Base-by-base conservation (phyloP, 805 yeast genomes). In the Debaryomyces maramus region DNA sequence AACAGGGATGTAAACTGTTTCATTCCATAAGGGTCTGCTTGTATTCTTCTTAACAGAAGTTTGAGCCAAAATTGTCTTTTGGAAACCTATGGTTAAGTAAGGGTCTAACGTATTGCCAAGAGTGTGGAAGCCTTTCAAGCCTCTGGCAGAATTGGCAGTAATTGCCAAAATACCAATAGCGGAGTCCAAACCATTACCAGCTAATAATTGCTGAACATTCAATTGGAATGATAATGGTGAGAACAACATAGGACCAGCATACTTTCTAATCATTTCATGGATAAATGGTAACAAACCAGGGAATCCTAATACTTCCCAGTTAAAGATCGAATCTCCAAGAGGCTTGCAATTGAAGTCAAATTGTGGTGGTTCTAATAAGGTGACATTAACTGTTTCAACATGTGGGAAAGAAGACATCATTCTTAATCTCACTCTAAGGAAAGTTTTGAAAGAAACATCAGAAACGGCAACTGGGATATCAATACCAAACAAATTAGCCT, bases 341-440 rank as follows among this genome's bases (percentile, higher is more conserved):
- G 66, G 32, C 49, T 77, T 82, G 32, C 88, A 75, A 40, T 80
- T 77, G 60, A 90, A 93, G 63, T 95, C 99, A 61, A 91, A 79
- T 49, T 83, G 77, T 6, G 98, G 97, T 26, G 93, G 83, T 43
- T 88, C 91, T 64, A 89, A 70, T 49, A 95, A 67, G 13, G 96
- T 83, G 21, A 93, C 78, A 56, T 85, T 90, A 16, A 89, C 82
- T 1, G 97, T 90, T 61, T 93, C 95, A 45, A 93, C 73, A 65
- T 93, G 98, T 3, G 99, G 99, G 64, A 85, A 89, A 7, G 87
- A 74, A 3, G 88, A 63, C 85, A 88, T 91, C 83, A 93, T 82
- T 72, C 89, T 85, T 58, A 95, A 63, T 56, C 97, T 75, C 38
- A 93, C 80, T 62, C 98, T 78, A 34, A 83, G 77, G 45, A 78